Percentiles rank a stretch among this genome's conserved stretches.
Conservation (phyloP, 169 alveolate genomes). For the Eimeria zaria region DNA sequence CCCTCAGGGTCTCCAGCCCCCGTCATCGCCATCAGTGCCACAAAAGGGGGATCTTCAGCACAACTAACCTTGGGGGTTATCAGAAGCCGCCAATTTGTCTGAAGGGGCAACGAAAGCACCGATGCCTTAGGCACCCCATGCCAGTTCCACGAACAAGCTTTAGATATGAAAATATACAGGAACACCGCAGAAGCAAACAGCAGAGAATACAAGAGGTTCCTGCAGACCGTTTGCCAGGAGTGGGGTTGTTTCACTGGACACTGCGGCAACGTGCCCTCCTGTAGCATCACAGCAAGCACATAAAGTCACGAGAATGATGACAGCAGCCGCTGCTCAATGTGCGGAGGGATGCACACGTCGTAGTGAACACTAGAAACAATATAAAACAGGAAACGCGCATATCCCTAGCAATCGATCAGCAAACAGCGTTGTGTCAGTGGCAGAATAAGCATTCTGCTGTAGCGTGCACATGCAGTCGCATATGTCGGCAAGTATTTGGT, state of each 20-base stretch:
- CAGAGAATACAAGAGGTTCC: slow-evolving; percentile 7
- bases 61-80: slow-evolving; percentile 48
- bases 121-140: slow-evolving; percentile 51
- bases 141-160: slow-evolving; percentile 46
- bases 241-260: background rate
- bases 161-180: background rate
- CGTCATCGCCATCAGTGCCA: slow-evolving; percentile 37
- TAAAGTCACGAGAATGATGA: background rate
- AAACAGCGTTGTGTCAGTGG: background rate
- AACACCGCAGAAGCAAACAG: slow-evolving; percentile 22
- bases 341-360: background rate
- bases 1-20: slow-evolving; percentile 42
- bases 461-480: background rate
- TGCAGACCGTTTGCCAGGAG: background rate
- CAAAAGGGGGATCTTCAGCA: slow-evolving; percentile 49
- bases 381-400: too few species aligned
- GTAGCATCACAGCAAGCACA: background rate
- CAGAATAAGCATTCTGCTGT: background rate
- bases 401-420: background rate
- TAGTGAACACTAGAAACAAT: background rate
- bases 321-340: background rate
- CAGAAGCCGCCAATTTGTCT: slow-evolving; percentile 48
- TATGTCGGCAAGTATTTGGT: background rate
- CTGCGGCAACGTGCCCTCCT: background rate
- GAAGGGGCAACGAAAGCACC: slow-evolving; percentile 60